phyloP scores from a whole-genome alignment of 2,329 filamentous ascomycete species.

The Fusarium domesticum region DNA sequence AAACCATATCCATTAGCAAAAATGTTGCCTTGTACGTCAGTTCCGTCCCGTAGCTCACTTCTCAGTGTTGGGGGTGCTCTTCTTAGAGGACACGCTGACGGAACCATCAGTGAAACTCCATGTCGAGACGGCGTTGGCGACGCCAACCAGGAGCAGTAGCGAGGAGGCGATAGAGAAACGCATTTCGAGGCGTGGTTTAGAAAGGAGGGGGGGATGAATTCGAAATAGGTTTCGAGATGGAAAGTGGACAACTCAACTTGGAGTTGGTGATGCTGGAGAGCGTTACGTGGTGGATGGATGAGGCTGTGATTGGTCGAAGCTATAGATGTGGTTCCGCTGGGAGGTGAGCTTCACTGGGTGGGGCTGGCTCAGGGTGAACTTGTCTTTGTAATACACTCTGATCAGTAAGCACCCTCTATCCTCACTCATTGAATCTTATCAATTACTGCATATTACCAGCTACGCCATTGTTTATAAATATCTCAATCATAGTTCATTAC shows the following conservation, averaged over 20 bases:
- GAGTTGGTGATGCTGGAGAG: constrained; percentile 1
- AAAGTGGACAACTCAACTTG: neutral
- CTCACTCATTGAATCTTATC: too few species aligned
- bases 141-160: constrained; percentile 48
- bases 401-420: too few species aligned
- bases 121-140: constrained; percentile 52
- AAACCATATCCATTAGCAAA: constrained; percentile 20
- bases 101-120: constrained; percentile 75
- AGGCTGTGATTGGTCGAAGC: constrained; percentile 5
- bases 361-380: too few species aligned
- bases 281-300: neutral
- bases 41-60: constrained; percentile 50
- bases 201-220: constrained; percentile 30
- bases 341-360: too few species aligned
- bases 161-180: constrained; percentile 38
- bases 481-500: neutral
- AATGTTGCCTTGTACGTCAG: constrained; percentile 1
- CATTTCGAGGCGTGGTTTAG: constrained; percentile 30
- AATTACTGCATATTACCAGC: too few species aligned
- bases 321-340: too few species aligned
- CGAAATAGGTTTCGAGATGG: constrained; percentile 33
- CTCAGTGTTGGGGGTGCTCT: constrained; percentile 60
- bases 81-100: constrained; percentile 64
- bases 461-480: too few species aligned
- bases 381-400: too few species aligned